phyloP scores from a whole-genome alignment of 1,284 basidiomycete genomes.

The Ustilago trichophora region DNA sequence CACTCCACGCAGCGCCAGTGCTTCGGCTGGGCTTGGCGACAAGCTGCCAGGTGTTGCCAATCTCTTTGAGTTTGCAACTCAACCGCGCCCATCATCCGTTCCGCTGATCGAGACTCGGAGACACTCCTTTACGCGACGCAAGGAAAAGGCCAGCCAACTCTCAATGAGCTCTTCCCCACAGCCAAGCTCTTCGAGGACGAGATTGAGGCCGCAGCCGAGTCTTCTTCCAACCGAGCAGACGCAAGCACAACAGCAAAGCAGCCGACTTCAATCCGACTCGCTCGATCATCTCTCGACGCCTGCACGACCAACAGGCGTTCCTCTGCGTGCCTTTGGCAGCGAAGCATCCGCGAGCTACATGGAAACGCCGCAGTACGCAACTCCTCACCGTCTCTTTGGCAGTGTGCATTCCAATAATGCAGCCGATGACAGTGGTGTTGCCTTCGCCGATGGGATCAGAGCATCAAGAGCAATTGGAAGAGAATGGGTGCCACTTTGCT shows the following conservation, averaged over 20 bases:
- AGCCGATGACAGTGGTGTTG: conserved; percentile 50
- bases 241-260: neutral
- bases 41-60: conserved; percentile 46
- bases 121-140: conserved; percentile 29
- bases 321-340: conserved; percentile 6
- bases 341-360: conserved; percentile 3
- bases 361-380: conserved; percentile 24
- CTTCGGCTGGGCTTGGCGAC: conserved; percentile 41
- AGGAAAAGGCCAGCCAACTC: conserved; percentile 36
- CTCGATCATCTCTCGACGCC: conserved; percentile 22
- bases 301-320: conserved; percentile 13
- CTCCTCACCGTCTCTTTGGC: conserved; percentile 34
- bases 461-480: conserved; percentile 33
- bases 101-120: conserved; percentile 19
- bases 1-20: conserved; percentile 49
- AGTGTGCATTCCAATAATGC: conserved; percentile 13
- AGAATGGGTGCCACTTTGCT: conserved; percentile 12
- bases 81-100: conserved; percentile 36
- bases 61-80: conserved; percentile 51
- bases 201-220: conserved; percentile 34
- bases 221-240: conserved; percentile 4
- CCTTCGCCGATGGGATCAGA: conserved; percentile 34
- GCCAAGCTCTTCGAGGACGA: conserved; percentile 49
- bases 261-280: conserved; percentile 4
- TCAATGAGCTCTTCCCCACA: conserved; percentile 38